These are phyloP conservation scores for Fusarium udum DNA, from an alignment of 2,329 filamentous ascomycete species.

Conservation along the genomic window DNA sequence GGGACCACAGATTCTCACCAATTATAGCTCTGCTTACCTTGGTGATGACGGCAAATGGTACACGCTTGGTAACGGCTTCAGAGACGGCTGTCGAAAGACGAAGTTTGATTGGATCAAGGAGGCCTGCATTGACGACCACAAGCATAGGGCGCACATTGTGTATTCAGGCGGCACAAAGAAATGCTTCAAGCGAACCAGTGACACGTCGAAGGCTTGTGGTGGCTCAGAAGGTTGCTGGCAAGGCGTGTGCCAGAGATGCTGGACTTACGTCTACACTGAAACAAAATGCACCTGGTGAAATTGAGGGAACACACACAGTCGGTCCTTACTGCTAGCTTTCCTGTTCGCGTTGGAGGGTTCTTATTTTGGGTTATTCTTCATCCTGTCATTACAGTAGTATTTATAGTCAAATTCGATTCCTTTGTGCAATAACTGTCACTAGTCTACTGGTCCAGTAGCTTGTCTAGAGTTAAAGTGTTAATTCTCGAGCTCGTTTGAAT, in stretches of 20 bases:
- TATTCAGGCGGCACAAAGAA: background rate
- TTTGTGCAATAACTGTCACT: background rate
- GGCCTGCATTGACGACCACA: rapidly evolving
- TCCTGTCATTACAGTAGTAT: background rate
- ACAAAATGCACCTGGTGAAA: background rate
- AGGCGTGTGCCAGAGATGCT: background rate
- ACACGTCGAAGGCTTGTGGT: background rate
- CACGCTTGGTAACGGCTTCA: rapidly evolving
- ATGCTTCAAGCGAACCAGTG: background rate
- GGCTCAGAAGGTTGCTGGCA: background rate
- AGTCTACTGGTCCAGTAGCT: background rate
- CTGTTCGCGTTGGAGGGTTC: background rate
- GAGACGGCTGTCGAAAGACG: background rate
- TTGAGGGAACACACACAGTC: background rate
- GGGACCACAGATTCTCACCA: rapidly evolving
- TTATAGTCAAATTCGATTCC: too few species aligned
- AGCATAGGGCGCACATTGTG: rapidly evolving
- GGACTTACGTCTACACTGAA: background rate
- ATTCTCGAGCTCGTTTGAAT: background rate
- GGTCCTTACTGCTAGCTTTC: rapidly evolving
- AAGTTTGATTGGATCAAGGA: background rate
- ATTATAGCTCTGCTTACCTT: rapidly evolving
- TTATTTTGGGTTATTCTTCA: rapidly evolving
- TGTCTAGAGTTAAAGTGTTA: background rate
- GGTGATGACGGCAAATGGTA: rapidly evolving